phyloP scores from a whole-genome alignment of 2,329 filamentous ascomycete genomes.

The Fusarium sororula region DNA sequence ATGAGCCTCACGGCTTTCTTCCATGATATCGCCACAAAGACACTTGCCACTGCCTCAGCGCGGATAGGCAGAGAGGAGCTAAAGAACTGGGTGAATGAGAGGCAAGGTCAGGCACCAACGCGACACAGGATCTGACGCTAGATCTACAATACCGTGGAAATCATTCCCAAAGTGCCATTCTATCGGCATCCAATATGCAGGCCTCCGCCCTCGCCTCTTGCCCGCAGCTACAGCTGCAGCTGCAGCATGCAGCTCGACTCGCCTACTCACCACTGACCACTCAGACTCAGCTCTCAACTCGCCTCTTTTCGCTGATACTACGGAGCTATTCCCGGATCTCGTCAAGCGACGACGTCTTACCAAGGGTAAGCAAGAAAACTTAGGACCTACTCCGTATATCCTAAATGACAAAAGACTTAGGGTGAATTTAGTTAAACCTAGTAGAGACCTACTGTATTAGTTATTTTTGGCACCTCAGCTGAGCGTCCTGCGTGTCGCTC shows the following conservation, averaged over 20 bases:
- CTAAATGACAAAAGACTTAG: not conserved
- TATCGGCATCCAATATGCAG: slow-evolving; percentile 34
- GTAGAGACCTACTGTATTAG: not conserved
- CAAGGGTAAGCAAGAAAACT: not conserved
- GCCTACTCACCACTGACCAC: not conserved
- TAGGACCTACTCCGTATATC: not conserved
- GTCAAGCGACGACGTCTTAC: slow-evolving; percentile 25
- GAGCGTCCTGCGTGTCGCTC: not conserved
- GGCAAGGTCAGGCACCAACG: slow-evolving; percentile 27
- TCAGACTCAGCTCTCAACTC: not conserved
- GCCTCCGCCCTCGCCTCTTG: slow-evolving; percentile 30
- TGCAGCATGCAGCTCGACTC: slow-evolving; percentile 31
- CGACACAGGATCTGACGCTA: slow-evolving; percentile 1
- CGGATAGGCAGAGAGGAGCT: not conserved
- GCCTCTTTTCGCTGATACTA: slow-evolving; percentile 18
- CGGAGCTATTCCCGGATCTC: slow-evolving; percentile 15
- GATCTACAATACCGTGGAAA: slow-evolving; percentile 24
- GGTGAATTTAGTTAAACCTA: not conserved
- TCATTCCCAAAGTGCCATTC: slow-evolving; percentile 22
- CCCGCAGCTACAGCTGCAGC: slow-evolving; percentile 16
- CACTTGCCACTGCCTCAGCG: not conserved
- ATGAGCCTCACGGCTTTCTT: slow-evolving; percentile 36
- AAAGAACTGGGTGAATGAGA: not conserved
- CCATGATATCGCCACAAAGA: slow-evolving; percentile 28
- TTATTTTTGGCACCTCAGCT: not conserved